phyloP scores from a whole-genome alignment of 140 eudicot genomes.

The Senecio squalidus region DNA sequence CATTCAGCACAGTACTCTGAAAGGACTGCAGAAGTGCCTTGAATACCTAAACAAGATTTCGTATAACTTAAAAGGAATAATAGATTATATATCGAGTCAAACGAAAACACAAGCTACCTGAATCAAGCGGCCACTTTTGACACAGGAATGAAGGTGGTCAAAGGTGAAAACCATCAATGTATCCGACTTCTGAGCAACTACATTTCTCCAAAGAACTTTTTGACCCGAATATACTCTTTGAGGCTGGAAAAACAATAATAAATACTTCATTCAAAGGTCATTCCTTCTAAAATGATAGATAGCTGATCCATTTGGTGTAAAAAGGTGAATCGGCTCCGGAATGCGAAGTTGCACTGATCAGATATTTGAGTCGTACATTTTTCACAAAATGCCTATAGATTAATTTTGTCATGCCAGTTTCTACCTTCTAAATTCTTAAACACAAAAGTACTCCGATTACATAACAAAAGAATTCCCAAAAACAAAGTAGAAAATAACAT shows the following conservation, averaged over 20 bases:
- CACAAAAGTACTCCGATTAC: too few relatives aligned
- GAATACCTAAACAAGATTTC: conserved; percentile 49
- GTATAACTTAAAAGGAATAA: background rate
- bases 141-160: conserved; percentile 62
- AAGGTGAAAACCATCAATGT: conserved; percentile 67
- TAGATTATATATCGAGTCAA: background rate
- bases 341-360: too few relatives aligned
- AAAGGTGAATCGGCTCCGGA: too few relatives aligned
- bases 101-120: conserved; percentile 35
- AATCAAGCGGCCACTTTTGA: conserved; percentile 47
- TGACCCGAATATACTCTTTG: conserved; percentile 40
- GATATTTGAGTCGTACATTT: too few relatives aligned
- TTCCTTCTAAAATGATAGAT: too few relatives aligned
- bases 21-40: conserved; percentile 84
- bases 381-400: too few relatives aligned
- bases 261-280: too few relatives aligned
- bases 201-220: conserved; percentile 55
- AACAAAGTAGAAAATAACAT: too few relatives aligned
- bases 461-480: too few relatives aligned
- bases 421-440: too few relatives aligned
- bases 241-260: conserved; percentile 38
- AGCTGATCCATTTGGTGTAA: too few relatives aligned
- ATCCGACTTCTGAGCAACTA: conserved; percentile 66
- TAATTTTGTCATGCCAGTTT: too few relatives aligned
- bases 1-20: conserved; percentile 63